Base-by-base conservation (phyloP, 768 basidiomycete genomes). In the Calocera viscosa region DNA sequence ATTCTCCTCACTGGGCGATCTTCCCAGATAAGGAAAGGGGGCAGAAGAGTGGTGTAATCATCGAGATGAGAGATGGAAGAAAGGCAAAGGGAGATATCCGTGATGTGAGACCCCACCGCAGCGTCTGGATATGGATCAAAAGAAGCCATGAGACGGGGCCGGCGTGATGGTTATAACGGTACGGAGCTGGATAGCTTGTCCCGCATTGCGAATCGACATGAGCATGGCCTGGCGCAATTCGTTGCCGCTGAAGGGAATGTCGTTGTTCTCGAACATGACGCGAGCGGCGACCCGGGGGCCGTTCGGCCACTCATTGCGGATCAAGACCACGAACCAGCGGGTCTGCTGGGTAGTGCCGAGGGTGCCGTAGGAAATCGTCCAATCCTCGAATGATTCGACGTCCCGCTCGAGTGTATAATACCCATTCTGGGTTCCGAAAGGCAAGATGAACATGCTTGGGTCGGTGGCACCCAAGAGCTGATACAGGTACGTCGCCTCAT, bases 231-330 rank as follows among this genome's bases (percentile, higher is more conserved):
- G 53, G 53, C 53, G 53, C 5, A 60, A 8, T 22, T 60, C 53
- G 24, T 60, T 26, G 26, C 53, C 30, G 53, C 53, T 60, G 53
- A 28, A 60, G 10, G 53, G 53, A 19, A 60, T 60, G 26, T 60
- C 53, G 53, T 60, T 32, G 53, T 60, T 60, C 26, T 60, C 53
- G 53, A 60, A 60, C 53, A 60, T 60, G 16, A 60, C 53, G 10
- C 53, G 53, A 16, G 26, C 53, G 53, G 53, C 53, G 16, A 60
- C 53, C 14, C 53, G 11, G 53, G 53, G 53, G 7, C 53, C 53
- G 10, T 60, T 26, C 26, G 53, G 53, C 53, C 53, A 60, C 10
- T 16, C 14, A 10, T 60, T 32, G 26, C 53, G 53, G 30, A 60
- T 60, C 26, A 60, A 22, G 8, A 60, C 53, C 11, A 60, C 53